phyloP scores from a whole-genome alignment of 129 eudicot genomes.

The Flaveria ramosissima region DNA sequence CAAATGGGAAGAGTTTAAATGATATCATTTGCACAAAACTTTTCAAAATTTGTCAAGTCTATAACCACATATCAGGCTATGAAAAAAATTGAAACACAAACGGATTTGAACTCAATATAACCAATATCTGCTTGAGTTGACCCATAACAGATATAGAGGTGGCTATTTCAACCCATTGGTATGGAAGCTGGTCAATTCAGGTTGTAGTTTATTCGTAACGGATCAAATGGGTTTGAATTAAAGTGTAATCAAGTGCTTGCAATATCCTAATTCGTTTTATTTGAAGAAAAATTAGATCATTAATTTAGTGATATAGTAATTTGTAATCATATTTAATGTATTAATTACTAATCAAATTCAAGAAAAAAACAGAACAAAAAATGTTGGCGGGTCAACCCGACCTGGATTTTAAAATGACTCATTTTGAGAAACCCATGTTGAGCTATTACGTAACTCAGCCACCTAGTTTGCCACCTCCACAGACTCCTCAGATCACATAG shows the following conservation, averaged over 20 bases:
- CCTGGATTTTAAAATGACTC: background rate
- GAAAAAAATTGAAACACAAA: background rate
- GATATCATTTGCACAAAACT: background rate
- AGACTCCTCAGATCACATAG: constrained; percentile 1
- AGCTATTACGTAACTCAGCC: background rate
- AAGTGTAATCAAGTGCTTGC: too few relatives aligned
- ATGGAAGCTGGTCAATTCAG: background rate
- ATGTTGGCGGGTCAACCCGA: background rate
- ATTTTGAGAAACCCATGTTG: background rate
- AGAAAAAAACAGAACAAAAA: background rate
- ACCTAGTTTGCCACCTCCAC: constrained; percentile 2
- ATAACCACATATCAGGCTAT: background rate
- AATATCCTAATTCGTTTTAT: too few relatives aligned
- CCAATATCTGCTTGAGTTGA: background rate
- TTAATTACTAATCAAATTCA: background rate
- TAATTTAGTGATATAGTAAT: background rate
- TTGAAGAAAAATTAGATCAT: too few relatives aligned
- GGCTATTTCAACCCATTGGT: background rate
- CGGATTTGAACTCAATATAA: background rate
- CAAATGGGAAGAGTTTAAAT: background rate
- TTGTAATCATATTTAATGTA: background rate
- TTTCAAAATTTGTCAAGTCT: background rate
- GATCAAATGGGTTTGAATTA: too few relatives aligned
- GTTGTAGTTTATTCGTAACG: background rate
- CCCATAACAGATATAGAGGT: constrained; percentile 3